A percentile compares a stretch with the other conserved stretches of the same genome.
These are phyloP conservation scores for Acanthamoeba royreba DNA, from an alignment of 208 protist genomes.

Conservation along the genomic window DNA sequence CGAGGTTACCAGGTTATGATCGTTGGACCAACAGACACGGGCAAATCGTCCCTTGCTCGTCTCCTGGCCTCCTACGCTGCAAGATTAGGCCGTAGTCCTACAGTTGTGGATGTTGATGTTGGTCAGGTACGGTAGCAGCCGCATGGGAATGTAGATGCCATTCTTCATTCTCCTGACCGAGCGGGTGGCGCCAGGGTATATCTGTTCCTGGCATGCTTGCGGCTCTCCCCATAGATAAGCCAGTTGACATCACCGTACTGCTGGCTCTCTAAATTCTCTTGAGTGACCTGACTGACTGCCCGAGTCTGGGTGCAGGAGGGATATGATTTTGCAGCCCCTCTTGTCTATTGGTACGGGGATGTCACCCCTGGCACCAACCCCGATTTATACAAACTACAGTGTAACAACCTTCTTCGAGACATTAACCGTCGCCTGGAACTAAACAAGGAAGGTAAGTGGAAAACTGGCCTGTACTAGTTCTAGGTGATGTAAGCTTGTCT, in stretches of 20 bases:
- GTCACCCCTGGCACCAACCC: slow-evolving; percentile 45
- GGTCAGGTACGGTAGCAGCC: slow-evolving; percentile 49
- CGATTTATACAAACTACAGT: slow-evolving; percentile 53
- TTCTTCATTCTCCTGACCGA: not conserved
- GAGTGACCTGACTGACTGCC: too few species aligned
- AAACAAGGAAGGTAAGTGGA: not conserved
- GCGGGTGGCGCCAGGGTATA: too few species aligned
- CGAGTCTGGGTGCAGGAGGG: not conserved
- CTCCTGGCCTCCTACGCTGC: slow-evolving; percentile 68
- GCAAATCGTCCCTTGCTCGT: slow-evolving; percentile 67
- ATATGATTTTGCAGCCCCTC: not conserved
- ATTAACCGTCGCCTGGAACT: slow-evolving; percentile 42
- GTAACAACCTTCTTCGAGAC: slow-evolving; percentile 24
- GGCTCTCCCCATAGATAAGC: slow-evolving; percentile 58
- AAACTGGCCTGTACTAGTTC: not conserved
- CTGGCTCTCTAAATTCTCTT: not conserved
- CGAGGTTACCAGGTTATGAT: slow-evolving; percentile 58
- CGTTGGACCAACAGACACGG: slow-evolving; percentile 70
- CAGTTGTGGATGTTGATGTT: slow-evolving; percentile 72
- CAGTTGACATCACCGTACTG: slow-evolving; percentile 55
- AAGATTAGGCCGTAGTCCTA: not conserved
- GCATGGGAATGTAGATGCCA: not conserved
- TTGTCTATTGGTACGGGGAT: slow-evolving; percentile 63
- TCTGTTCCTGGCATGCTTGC: slow-evolving; percentile 68
- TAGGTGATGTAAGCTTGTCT: not conserved